Evolutionary conservation across 352 stramenopile genomes (phyloP).

Genomic region (Thraustochytrium sp.): DNA sequence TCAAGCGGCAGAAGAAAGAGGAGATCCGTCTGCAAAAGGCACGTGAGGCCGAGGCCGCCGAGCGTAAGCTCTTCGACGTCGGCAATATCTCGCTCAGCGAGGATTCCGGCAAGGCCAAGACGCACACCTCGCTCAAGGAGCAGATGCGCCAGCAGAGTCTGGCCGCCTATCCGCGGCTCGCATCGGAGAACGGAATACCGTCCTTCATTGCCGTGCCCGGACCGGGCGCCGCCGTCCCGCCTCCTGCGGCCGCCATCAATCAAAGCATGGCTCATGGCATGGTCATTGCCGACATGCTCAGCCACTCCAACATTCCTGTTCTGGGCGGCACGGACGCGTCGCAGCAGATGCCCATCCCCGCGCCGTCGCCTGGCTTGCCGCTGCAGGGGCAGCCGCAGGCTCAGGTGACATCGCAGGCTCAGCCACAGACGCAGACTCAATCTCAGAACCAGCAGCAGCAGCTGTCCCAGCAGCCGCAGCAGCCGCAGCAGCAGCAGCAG

Average conservation of each 20-base stretch:
- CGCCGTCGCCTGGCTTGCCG: not conserved
- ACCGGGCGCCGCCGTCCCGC: not conserved
- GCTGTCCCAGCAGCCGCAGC: not conserved
- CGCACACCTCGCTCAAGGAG: not conserved
- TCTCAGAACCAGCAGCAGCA: not conserved
- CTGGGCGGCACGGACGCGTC: not conserved
- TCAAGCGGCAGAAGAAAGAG: not conserved
- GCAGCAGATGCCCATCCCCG: not conserved
- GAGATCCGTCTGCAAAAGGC: not conserved
- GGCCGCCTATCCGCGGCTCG: not conserved
- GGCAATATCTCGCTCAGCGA: constrained; percentile 1
- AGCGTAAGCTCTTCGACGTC: constrained; percentile 18
- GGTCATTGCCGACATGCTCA: not conserved
- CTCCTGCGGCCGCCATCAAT: not conserved
- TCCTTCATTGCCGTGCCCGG: not conserved
- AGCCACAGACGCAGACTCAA: not conserved
- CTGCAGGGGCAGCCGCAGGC: not conserved
- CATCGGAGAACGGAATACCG: not conserved
- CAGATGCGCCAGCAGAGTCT: not conserved
- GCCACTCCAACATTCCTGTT: no score
- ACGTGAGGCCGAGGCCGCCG: not conserved
- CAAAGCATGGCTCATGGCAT: not conserved
- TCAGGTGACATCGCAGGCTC: not conserved
- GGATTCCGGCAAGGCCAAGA: not conserved
- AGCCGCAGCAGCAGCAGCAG: not conserved